Evolutionary conservation across 2,329 filamentous ascomycete species (phyloP), one percentile per base, ranked within the genome.

Genomic region (Thielaviopsis euricoi): DNA sequence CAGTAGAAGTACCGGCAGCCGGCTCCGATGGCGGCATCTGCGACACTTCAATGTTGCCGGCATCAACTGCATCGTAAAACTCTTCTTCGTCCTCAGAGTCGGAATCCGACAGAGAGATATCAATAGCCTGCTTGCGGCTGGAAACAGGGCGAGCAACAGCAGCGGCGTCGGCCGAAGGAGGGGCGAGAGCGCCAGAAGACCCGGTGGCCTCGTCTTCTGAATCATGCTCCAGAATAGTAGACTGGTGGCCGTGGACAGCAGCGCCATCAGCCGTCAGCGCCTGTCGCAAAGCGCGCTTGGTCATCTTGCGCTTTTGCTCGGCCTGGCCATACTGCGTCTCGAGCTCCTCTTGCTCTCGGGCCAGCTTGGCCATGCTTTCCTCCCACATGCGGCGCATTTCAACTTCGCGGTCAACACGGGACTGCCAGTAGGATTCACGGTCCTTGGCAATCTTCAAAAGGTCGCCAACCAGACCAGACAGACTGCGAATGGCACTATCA

Each of bases 311-410:
- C 75, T 95, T 97, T 67, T 86, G 80, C 69, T 97, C 91, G 1
- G 89, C 87, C 70, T 95, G 87, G 51, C 87, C 89, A 61, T 96
- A 87, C 59, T 84, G 85, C 40, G 82, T 87, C 67, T 97, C 89
- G 1, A 98, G 78, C 55, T 89, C 81, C 70, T 97, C 93, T 65
- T 98, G 93, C 68, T 98, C 93, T 58, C 82, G 83, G 19, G 90
- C 93, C n/a, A 98, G 86, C 65, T 90, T 84, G 10, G 93, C 89
- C 93, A 98, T 96, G 71, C 90, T 97, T 66, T 98, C 93, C 71
- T 98, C 93, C 93, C 93, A 98, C 82, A 98, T 87, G 60, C 87
- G 85, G 43, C 93, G 83, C 72, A 97, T 85, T 67, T 95, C 88
- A 50, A 85, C 84, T 71, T 98, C 93, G 57, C 89, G 85, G 64